Conservation (phyloP, 805 yeast genomes). For the Isabelozyma pseudorhagii region DNA sequence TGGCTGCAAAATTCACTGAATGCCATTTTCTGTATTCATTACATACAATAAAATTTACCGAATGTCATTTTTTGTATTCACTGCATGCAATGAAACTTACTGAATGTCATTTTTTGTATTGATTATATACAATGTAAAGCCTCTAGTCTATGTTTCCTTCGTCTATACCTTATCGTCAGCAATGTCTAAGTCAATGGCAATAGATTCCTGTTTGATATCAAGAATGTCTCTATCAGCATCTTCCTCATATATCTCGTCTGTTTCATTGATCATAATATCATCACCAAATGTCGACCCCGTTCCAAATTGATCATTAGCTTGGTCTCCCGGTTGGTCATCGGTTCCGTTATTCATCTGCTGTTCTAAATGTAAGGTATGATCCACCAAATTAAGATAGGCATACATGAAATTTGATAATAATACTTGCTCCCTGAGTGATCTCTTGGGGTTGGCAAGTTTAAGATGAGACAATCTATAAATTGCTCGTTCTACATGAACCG, state of each 20-base stretch:
- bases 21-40: too few relatives aligned
- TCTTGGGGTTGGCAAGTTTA: constrained; percentile 89
- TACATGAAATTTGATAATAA: constrained; percentile 95
- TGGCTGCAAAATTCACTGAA: too few relatives aligned
- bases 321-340: constrained; percentile 3
- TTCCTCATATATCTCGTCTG: constrained; percentile 2
- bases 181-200: constrained; percentile 19
- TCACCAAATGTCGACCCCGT: constrained; percentile 6
- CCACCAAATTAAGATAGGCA: constrained; percentile 90
- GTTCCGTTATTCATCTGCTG: constrained; percentile 45
- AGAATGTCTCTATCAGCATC: constrained; percentile 4
- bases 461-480: constrained; percentile 89
- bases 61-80: too few relatives aligned
- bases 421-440: constrained; percentile 91
- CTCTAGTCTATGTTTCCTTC: background rate
- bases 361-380: constrained; percentile 75
- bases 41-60: too few relatives aligned
- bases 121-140: background rate
- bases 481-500: constrained; percentile 94
- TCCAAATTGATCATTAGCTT: constrained; percentile 3
- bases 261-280: constrained; percentile 5
- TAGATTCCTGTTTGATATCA: constrained; percentile 10
- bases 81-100: too few relatives aligned
- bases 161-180: constrained; percentile 3
- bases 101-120: too few relatives aligned